Evolutionary conservation across 2,329 filamentous ascomycete genomes (phyloP).

Genomic region (Trichoderma sp.): DNA sequence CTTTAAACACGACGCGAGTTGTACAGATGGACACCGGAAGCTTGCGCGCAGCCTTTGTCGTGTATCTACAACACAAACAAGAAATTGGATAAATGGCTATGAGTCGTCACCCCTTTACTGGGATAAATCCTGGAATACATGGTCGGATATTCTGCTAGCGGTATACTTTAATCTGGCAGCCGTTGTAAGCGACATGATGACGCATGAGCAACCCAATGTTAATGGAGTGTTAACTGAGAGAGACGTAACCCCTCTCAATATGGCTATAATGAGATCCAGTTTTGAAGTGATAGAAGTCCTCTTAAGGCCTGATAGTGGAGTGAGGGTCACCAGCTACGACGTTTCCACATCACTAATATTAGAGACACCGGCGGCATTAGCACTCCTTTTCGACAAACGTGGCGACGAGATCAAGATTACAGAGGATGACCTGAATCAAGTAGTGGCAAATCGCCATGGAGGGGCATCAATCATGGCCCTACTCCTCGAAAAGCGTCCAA

Average conservation of each 20-base stretch:
- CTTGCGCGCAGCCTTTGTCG: neutral
- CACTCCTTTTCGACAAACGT: neutral
- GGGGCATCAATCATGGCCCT: neutral
- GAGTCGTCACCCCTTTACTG: neutral
- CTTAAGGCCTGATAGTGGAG: neutral
- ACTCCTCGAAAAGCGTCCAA: neutral
- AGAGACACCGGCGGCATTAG: neutral
- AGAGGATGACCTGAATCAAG: neutral
- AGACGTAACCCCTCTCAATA: neutral
- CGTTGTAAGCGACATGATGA: neutral
- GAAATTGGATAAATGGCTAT: neutral
- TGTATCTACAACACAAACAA: neutral
- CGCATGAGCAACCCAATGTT: neutral
- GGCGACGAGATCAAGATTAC: neutral
- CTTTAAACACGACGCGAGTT: neutral
- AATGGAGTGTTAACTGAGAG: too few species aligned
- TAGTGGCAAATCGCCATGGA: neutral
- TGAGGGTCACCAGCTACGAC: neutral
- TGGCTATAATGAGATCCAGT: neutral
- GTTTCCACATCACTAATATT: neutral
- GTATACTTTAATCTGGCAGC: slow-evolving; percentile 17
- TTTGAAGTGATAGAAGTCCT: neutral
- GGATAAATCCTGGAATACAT: neutral
- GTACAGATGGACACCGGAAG: neutral
- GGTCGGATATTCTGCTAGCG: slow-evolving; percentile 18